Evolutionary conservation across 176 grass and related monocot species (phyloP).

Genomic region (Oryza punctata): DNA sequence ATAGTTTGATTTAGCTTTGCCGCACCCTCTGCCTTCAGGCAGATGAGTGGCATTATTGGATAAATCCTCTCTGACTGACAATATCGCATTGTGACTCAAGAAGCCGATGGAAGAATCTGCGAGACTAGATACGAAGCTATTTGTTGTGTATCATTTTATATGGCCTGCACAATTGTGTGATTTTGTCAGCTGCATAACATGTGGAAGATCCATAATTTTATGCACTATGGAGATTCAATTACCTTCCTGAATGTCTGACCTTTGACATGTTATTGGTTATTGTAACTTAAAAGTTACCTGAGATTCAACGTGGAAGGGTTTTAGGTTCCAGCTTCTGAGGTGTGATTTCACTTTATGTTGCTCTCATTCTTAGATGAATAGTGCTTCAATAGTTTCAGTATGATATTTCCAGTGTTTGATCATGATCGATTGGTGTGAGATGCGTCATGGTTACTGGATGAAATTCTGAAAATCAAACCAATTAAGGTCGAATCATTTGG

Average conservation of each 20-base stretch:
- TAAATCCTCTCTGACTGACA: conserved; percentile 50
- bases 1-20: conserved; percentile 68
- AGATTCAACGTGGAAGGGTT: neutral
- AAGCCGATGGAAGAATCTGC: conserved; percentile 41
- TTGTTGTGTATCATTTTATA: conserved; percentile 39
- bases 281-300: neutral
- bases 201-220: conserved; percentile 47
- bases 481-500: neutral
- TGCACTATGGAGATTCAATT: conserved; percentile 36
- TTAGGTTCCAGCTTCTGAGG: neutral
- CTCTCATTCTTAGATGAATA: neutral
- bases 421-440: neutral
- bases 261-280: conserved; percentile 3
- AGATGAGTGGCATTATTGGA: conserved; percentile 47
- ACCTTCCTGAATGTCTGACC: neutral
- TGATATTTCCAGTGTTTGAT: neutral
- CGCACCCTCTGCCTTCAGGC: conserved; percentile 29
- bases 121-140: conserved; percentile 40
- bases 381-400: neutral
- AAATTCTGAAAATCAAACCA: neutral
- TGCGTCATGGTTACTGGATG: neutral
- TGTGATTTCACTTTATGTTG: neutral
- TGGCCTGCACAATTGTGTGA: conserved; percentile 40
- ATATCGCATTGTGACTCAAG: conserved; percentile 41
- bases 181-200: conserved; percentile 56